These are phyloP conservation scores for Keithomyces neogunnii DNA, from an alignment of 2,329 filamentous ascomycete genomes.

Conservation along the genomic window DNA sequence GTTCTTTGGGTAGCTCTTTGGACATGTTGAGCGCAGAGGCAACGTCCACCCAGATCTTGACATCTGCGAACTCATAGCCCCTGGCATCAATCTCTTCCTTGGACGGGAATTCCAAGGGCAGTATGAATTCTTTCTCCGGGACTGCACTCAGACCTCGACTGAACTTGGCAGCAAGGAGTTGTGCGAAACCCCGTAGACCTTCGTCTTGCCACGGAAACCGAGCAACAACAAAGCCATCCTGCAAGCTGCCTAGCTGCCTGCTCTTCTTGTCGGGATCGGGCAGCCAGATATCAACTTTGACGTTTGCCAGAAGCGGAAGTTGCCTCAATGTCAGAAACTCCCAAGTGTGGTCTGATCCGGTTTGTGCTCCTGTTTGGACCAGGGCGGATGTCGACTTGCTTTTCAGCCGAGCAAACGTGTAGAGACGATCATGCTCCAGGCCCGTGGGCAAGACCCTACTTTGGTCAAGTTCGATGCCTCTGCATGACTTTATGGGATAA, in stretches of 20 bases:
- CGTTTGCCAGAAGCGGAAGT: slow-evolving; percentile 60
- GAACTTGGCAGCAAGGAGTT: slow-evolving; percentile 41
- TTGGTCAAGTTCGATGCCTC: slow-evolving; percentile 61
- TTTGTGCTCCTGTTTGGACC: background rate
- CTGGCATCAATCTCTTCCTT: slow-evolving; percentile 46
- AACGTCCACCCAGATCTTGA: slow-evolving; percentile 57
- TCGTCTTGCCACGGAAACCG: slow-evolving; percentile 53
- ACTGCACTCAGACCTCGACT: slow-evolving; percentile 37
- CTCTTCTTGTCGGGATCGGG: slow-evolving; percentile 52
- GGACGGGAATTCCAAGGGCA: slow-evolving; percentile 57
- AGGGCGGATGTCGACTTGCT: slow-evolving; percentile 1
- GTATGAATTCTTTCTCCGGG: slow-evolving; percentile 54
- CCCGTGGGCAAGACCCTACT: slow-evolving; percentile 60
- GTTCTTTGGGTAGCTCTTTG: slow-evolving; percentile 50
- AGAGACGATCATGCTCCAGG: slow-evolving; percentile 72
- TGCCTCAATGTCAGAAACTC: slow-evolving; percentile 63
- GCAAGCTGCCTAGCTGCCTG: slow-evolving; percentile 41
- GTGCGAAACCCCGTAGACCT: slow-evolving; percentile 40
- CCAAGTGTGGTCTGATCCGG: slow-evolving; percentile 39
- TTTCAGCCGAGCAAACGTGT: slow-evolving; percentile 63
- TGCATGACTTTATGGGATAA: slow-evolving; percentile 79
- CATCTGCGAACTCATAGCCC: slow-evolving; percentile 50
- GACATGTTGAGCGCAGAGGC: slow-evolving; percentile 48
- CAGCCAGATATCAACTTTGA: slow-evolving; percentile 60
- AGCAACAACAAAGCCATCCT: slow-evolving; percentile 53